Conservation (phyloP, 1,284 basidiomycete species). For the Cryptococcus deneoformans region DNA sequence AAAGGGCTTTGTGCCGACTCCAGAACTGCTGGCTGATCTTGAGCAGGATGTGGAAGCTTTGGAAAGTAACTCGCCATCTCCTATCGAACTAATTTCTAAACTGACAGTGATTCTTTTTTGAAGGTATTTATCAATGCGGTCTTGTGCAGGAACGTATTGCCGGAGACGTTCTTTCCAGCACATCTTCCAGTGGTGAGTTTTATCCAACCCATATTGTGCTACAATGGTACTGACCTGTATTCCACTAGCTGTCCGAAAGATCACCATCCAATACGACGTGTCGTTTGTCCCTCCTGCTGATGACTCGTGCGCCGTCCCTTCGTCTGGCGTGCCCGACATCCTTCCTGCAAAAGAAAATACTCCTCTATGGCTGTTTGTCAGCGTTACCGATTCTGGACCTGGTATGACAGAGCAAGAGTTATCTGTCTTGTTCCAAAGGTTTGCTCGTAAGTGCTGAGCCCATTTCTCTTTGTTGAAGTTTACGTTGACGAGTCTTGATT, state of each 20-base stretch:
- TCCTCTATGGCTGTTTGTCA: constrained; percentile 40
- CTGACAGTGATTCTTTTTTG: neutral
- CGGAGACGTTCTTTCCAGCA: constrained; percentile 51
- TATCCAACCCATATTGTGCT: neutral
- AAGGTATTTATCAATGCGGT: constrained; percentile 43
- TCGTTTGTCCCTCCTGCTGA: constrained; percentile 33
- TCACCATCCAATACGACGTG: constrained; percentile 38
- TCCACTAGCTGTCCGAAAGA: constrained; percentile 20
- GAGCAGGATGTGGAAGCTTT: constrained; percentile 48
- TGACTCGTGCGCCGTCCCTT: constrained; percentile 31
- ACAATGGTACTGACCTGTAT: neutral
- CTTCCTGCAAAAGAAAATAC: constrained; percentile 31
- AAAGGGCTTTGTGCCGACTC: constrained; percentile 35
- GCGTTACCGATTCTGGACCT: constrained; percentile 46
- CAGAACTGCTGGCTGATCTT: constrained; percentile 39
- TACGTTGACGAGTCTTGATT: neutral
- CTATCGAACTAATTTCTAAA: neutral
- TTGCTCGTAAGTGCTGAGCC: constrained; percentile 29
- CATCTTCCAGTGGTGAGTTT: constrained; percentile 18
- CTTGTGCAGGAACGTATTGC: constrained; percentile 51
- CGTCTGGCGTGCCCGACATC: constrained; percentile 5
- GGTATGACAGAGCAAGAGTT: constrained; percentile 42
- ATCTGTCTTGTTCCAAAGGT: constrained; percentile 42
- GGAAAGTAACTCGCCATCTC: constrained; percentile 27
- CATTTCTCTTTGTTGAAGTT: too few species aligned